Percentiles rank a stretch among this genome's conserved stretches.
Evolutionary conservation across 2,329 filamentous ascomycete genomes (phyloP).

Genomic region (Thielaviopsis populi): DNA sequence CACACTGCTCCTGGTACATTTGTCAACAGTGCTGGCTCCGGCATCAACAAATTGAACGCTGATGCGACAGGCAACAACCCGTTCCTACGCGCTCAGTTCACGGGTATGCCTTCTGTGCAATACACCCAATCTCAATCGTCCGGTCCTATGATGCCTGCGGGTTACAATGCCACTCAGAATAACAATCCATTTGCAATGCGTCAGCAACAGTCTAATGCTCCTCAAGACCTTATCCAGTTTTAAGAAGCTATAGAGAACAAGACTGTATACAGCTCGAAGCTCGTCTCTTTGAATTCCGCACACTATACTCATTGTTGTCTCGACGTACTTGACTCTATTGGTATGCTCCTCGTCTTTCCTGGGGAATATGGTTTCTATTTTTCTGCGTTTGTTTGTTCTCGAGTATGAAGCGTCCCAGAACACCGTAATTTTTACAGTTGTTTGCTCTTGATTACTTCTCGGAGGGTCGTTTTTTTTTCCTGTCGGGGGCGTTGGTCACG

Average conservation of each 20-base stretch:
- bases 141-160: conserved; percentile 40
- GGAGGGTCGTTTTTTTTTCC: background rate
- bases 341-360: conserved; percentile 7
- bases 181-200: conserved; percentile 41
- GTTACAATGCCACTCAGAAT: conserved; percentile 33
- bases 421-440: background rate
- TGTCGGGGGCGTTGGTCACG: background rate
- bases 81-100: conserved; percentile 73
- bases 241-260: conserved; percentile 23
- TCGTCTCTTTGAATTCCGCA: background rate
- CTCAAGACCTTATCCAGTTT: conserved; percentile 49
- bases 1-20: conserved; percentile 94
- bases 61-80: conserved; percentile 77
- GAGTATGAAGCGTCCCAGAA: background rate
- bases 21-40: conserved; percentile 82
- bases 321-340: conserved; percentile 7
- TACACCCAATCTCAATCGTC: conserved; percentile 38
- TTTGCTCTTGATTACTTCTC: background rate
- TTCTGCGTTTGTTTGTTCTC: background rate
- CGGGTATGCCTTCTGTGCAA: conserved; percentile 51
- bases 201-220: conserved; percentile 33
- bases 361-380: conserved; percentile 18
- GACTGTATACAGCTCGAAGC: background rate
- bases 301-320: background rate
- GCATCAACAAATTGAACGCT: conserved; percentile 51